phyloP scores from a whole-genome alignment of 768 basidiomycete genomes.

The Leccinum uliginosum region DNA sequence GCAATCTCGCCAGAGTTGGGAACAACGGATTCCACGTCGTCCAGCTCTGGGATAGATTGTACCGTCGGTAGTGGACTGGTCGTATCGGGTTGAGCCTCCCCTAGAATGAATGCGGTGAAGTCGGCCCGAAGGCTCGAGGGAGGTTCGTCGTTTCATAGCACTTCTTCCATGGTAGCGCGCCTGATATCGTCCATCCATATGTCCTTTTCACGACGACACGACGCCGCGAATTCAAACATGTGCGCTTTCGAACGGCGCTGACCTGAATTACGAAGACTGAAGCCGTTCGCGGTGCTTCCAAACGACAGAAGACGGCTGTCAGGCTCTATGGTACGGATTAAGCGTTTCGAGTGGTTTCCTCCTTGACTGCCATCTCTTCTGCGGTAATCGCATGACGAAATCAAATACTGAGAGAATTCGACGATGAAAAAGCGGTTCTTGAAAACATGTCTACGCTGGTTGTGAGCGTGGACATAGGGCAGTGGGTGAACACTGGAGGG shows the following conservation, averaged over 20 bases:
- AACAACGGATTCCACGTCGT: constrained; percentile 12
- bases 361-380: constrained; percentile 91
- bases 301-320: constrained; percentile 88
- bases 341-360: constrained; percentile 88
- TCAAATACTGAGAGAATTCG: constrained; percentile 89
- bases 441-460: constrained; percentile 34
- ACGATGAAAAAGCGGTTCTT: constrained; percentile 61
- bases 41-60: constrained; percentile 52
- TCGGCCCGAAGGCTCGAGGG: constrained; percentile 56
- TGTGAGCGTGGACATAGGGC: constrained; percentile 31
- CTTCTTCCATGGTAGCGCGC: constrained; percentile 41
- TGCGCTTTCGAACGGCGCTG: constrained; percentile 49
- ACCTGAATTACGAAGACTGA: constrained; percentile 96
- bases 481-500: constrained; percentile 19
- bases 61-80: constrained; percentile 48
- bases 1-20: constrained; percentile 4
- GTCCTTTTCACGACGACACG: constrained; percentile 79
- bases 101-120: constrained; percentile 32
- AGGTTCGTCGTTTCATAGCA: constrained; percentile 55
- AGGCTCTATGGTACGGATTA: constrained; percentile 94
- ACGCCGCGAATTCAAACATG: constrained; percentile 81
- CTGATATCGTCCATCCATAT: constrained; percentile 77
- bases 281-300: constrained; percentile 95
- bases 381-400: constrained; percentile 89
- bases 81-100: constrained; percentile 38